Conservation (phyloP, 495 filamentous ascomycete species). For the Lasiosphaeria ovina region DNA sequence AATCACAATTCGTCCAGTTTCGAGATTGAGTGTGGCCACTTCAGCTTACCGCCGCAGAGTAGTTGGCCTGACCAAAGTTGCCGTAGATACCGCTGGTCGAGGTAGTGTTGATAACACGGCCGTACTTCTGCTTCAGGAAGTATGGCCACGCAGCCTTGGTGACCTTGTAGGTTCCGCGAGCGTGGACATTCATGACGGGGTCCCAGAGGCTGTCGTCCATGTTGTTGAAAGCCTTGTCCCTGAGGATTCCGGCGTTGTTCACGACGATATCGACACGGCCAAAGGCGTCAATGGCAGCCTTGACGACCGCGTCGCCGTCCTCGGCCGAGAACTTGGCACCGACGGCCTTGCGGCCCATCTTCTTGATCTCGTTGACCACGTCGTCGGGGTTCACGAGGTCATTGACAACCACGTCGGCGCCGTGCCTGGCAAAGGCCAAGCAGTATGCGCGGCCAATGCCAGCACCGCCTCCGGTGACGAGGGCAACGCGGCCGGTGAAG, state of each 20-base stretch:
- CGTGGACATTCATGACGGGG: conserved; percentile 86
- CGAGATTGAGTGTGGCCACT: not conserved
- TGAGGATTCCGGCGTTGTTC: conserved; percentile 96
- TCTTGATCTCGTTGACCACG: conserved; percentile 88
- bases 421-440: conserved; percentile 84
- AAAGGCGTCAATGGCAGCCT: conserved; percentile 88
- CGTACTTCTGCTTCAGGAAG: conserved; percentile 98
- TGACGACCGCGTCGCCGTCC: conserved; percentile 89
- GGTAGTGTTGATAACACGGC: conserved; percentile 93
- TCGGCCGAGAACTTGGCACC: conserved; percentile 92
- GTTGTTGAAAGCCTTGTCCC: conserved; percentile 96
- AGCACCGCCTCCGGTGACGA: conserved; percentile 90
- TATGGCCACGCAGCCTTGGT: conserved; percentile 98
- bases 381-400: conserved; percentile 91
- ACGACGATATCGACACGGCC: conserved; percentile 91
- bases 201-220: conserved; percentile 97
- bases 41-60: conserved; percentile 77
- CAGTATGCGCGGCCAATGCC: conserved; percentile 93
- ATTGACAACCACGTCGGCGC: conserved; percentile 91
- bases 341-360: conserved; percentile 84
- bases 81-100: conserved; percentile 97
- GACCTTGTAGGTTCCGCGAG: conserved; percentile 93
- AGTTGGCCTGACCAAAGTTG: conserved; percentile 99
- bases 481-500: conserved; percentile 86
- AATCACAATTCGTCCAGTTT: conserved; percentile 17